phyloP scores from a whole-genome alignment of 169 alveolate species.

The Fabrea salina region DNA sequence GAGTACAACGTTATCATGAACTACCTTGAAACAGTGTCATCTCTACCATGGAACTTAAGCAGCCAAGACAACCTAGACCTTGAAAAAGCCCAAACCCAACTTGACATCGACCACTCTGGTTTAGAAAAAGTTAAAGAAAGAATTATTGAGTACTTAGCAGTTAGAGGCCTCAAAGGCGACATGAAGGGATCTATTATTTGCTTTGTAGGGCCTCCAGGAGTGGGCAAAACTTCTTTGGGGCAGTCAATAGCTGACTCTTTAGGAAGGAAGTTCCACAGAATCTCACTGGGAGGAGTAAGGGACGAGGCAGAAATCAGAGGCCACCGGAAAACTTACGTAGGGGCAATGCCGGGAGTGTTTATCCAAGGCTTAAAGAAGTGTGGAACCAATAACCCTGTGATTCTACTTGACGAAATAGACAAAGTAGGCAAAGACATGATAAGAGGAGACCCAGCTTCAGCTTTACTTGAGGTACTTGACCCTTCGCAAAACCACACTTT shows the following conservation, averaged over 20 bases:
- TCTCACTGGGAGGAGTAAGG: constrained; percentile 77
- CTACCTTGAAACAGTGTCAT: constrained; percentile 57
- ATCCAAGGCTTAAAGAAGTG: constrained; percentile 57
- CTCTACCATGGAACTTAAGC: constrained; percentile 65
- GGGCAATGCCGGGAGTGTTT: constrained; percentile 74
- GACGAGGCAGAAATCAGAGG: constrained; percentile 86
- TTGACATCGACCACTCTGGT: constrained; percentile 77
- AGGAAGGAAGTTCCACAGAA: constrained; percentile 73
- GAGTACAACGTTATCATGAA: constrained; percentile 63
- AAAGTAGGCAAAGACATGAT: constrained; percentile 57
- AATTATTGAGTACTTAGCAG: constrained; percentile 76
- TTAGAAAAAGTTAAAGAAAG: constrained; percentile 71
- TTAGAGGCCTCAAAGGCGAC: constrained; percentile 54
- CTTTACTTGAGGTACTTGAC: constrained; percentile 77
- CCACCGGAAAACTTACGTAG: constrained; percentile 81
- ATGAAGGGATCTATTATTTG: constrained; percentile 66
- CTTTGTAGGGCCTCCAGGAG: constrained; percentile 83
- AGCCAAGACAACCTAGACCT: constrained; percentile 53
- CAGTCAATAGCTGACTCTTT: constrained; percentile 73
- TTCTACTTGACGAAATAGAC: constrained; percentile 79
- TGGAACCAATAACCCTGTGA: constrained; percentile 71
- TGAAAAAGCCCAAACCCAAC: constrained; percentile 48
- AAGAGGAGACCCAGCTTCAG: constrained; percentile 77
- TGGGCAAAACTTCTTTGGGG: constrained; percentile 82
- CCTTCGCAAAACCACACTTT: constrained; percentile 68